These are phyloP conservation scores for Verticillium dahliae DNA, from an alignment of 2,329 filamentous ascomycete genomes.

Conservation along the genomic window DNA sequence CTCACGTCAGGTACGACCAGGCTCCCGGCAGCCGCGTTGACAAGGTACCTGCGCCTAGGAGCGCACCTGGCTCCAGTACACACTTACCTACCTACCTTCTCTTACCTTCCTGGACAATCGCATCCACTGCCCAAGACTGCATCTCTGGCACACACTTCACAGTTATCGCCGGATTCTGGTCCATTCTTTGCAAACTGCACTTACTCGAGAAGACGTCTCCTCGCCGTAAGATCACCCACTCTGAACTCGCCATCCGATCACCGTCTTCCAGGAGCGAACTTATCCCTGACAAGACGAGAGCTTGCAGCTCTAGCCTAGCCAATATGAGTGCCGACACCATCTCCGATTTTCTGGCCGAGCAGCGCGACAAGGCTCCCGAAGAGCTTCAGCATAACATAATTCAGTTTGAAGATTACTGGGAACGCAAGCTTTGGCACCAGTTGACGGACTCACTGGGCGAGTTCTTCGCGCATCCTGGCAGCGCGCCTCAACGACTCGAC, in stretches of 20 bases:
- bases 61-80: neutral
- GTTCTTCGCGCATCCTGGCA: constrained; percentile 80
- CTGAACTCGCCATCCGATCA: neutral
- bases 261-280: neutral
- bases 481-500: constrained; percentile 74
- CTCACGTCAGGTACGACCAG: constrained; percentile 16
- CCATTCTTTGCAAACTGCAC: too few species aligned
- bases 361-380: constrained; percentile 80
- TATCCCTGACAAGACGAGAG: constrained; percentile 1
- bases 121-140: neutral
- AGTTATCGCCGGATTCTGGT: neutral
- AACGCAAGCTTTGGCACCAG: constrained; percentile 98
- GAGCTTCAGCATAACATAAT: constrained; percentile 85
- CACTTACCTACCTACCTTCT: neutral
- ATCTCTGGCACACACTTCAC: neutral
- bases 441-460: constrained; percentile 82
- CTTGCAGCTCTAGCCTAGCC: constrained; percentile 10
- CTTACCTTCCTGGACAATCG: too few species aligned
- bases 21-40: constrained; percentile 30
- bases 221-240: neutral
- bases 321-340: constrained; percentile 82
- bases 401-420: constrained; percentile 93
- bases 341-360: constrained; percentile 83
- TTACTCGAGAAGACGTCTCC: too few species aligned
- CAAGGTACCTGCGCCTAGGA: neutral